These are phyloP conservation scores for Fraxinus greggii DNA, from an alignment of 305 asterid genomes.

Conservation along the genomic window DNA sequence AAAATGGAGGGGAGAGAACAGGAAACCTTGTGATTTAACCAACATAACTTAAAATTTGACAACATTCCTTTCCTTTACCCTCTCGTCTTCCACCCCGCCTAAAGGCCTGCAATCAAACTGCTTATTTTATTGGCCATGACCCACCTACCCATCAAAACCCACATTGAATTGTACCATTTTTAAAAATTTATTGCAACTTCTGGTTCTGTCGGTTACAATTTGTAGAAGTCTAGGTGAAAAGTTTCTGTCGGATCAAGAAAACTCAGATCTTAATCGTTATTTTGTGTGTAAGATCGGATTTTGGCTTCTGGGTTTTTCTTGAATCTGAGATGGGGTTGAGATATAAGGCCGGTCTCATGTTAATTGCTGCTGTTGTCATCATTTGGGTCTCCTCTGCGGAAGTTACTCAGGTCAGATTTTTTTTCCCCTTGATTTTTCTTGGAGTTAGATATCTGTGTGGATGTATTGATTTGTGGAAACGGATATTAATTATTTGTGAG, in stretches of 20 bases:
- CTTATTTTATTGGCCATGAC: conserved; percentile 13
- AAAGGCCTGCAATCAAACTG: conserved; percentile 17
- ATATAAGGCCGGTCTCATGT: conserved; percentile 72
- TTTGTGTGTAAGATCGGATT: conserved; percentile 26
- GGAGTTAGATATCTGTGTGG: background rate
- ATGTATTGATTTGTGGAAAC: background rate
- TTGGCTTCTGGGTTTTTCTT: conserved; percentile 41
- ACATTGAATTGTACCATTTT: conserved; percentile 18
- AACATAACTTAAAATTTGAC: background rate
- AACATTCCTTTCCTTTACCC: conserved; percentile 16
- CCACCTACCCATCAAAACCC: conserved; percentile 29
- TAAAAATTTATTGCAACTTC: conserved; percentile 8
- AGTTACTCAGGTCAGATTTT: conserved; percentile 81
- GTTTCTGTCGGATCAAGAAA: conserved; percentile 26
- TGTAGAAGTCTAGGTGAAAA: conserved; percentile 6
- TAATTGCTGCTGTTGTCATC: conserved; percentile 87
- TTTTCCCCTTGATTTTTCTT: conserved; percentile 9
- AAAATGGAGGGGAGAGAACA: background rate
- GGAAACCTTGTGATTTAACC: background rate
- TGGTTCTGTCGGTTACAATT: conserved; percentile 34
- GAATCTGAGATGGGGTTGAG: conserved; percentile 78
- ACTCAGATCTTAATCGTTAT: conserved; percentile 38
- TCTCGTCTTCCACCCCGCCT: conserved; percentile 12
- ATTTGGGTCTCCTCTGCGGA: conserved; percentile 99
- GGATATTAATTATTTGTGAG: background rate